Base-by-base conservation (phyloP, 306 rosid genomes). In the Dalbergia cultrata region DNA sequence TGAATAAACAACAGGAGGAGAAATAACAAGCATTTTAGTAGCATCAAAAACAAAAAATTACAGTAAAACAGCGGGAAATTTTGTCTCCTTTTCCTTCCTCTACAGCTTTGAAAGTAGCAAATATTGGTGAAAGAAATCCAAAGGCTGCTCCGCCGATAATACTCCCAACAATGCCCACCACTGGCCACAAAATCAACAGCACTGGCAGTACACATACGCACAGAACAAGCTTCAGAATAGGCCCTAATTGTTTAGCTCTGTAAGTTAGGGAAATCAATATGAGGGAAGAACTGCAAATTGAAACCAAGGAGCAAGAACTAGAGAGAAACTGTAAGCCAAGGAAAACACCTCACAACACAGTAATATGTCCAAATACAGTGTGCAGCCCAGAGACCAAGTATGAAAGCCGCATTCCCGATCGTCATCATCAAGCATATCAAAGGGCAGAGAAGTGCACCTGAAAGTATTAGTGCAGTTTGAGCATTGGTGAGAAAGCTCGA, bases 41-140 rank as follows among this genome's bases (percentile, higher is more conserved):
- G 70, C 59, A 49, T 60, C 7, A 62, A 62, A 54, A 74, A 14
- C 73, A 17, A 26, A 83, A 83, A 87, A 96, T 82, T 93, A 95
- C 99, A 45, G 70, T 79, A 75, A 95, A 87, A 88, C 97, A 89
- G 82, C 83, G 97, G 85, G 73, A 58, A 70, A 91, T 5, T 74
- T 81, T 70, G 75, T 88, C 17, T 17, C 86, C 71, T 90, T 83
- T 93, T 79, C 92, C 97, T 87, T 81, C 97, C 78, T 89, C 97
- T 71, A 93, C 91, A 66, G 98, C 98, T 75, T 88, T 79, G 85
- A 95, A 95, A 65, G 99, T 95, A 80, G 88, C 94, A 77, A 89
- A 76, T 52, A 91, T 79, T 22, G 99, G 98, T 17, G 94, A 83
- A 85, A 91, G 31, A 76, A 88, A 88, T 60, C 99, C 99, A 86